Base-by-base conservation (phyloP, 2,329 filamentous ascomycete genomes). In the Xylariomycetidae sp. region DNA sequence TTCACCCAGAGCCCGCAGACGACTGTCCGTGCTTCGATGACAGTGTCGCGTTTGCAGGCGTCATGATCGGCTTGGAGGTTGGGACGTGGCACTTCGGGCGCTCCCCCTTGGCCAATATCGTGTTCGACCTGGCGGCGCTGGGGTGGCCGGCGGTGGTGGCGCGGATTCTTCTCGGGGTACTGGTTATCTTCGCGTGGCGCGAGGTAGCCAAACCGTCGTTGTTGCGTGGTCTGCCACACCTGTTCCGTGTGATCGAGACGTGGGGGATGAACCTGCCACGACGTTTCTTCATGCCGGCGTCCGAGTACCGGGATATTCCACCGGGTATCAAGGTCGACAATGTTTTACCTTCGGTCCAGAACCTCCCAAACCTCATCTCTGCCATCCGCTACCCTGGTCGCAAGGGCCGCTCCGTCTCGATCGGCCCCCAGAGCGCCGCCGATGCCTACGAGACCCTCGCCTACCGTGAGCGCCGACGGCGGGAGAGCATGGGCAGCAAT, bases 21-120 rank as follows among this genome's bases (percentile, higher is more conserved):
- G 87, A 95, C 57, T 98, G 92, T 48, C 90, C 90, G 4, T 96
- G 90, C 59, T 96, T 93, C 54, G 90, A 96, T 56, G 90, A 96
- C 61, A 94, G 86, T 49, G 86, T 96, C 30, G 82, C 89, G 4
- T 96, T 96, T 60, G 82, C 87, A 14, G 90, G 86, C 2, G 89
- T 95, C 15, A 72, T 94, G 34, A 85, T 95, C 48, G 92, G 92
- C 0, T 67, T 86, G 29, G 83, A 93, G 50, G 62, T 85, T 39
- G 90, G 85, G 8, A 82, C 78, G 6, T 96, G 89, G 90, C 85
- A 88, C 50, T 86, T 85, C 49, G 73, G 74, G 2, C 72, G 70
- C 34, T 77, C 77, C 6, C 38, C 61, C 4, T 52, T 57, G 18
- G 63, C 65, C 19, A 53, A 62, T 5, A 65, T 70, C 49, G 75